Evolutionary conservation across 2,329 filamentous ascomycete species (phyloP).

Genomic region (Bipolaris cookei): DNA sequence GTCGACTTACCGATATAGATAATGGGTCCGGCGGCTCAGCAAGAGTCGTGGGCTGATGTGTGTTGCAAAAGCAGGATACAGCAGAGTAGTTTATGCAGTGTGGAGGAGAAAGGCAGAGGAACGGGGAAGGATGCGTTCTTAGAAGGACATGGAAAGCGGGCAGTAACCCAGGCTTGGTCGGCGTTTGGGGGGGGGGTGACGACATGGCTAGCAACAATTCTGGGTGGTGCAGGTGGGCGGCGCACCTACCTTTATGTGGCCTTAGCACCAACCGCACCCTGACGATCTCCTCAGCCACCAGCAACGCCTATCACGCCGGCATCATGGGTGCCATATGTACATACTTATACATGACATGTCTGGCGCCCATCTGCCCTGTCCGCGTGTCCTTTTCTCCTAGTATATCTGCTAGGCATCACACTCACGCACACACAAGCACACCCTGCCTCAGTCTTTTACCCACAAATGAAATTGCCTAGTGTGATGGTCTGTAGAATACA

Average conservation of each 20-base stretch:
- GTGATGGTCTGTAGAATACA: conserved; percentile 52
- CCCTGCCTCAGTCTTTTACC: conserved; percentile 13
- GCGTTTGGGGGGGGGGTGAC: conserved; percentile 43
- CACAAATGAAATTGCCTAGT: conserved; percentile 52
- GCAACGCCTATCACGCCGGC: conserved; percentile 5
- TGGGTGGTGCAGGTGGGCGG: conserved; percentile 13
- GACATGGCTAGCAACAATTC: conserved; percentile 39
- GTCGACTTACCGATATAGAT: conserved; percentile 38
- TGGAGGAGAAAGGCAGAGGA: conserved; percentile 8
- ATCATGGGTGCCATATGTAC: background rate
- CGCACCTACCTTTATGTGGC: conserved; percentile 18
- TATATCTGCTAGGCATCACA: conserved; percentile 2
- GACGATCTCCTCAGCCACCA: conserved; percentile 37
- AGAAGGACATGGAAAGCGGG: conserved; percentile 22
- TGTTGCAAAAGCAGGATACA: background rate
- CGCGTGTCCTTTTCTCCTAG: background rate
- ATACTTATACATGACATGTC: background rate
- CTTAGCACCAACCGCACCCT: conserved; percentile 29
- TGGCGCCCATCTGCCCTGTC: conserved; percentile 9
- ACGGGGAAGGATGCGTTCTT: conserved; percentile 6
- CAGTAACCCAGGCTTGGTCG: conserved; percentile 42
- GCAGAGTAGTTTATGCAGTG: conserved; percentile 3
- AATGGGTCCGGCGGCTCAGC: conserved; percentile 16
- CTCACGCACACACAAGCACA: background rate
- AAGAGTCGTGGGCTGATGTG: background rate